Base-by-base conservation (phyloP, 2,329 filamentous ascomycete genomes). In the Colletotrichum sp. region DNA sequence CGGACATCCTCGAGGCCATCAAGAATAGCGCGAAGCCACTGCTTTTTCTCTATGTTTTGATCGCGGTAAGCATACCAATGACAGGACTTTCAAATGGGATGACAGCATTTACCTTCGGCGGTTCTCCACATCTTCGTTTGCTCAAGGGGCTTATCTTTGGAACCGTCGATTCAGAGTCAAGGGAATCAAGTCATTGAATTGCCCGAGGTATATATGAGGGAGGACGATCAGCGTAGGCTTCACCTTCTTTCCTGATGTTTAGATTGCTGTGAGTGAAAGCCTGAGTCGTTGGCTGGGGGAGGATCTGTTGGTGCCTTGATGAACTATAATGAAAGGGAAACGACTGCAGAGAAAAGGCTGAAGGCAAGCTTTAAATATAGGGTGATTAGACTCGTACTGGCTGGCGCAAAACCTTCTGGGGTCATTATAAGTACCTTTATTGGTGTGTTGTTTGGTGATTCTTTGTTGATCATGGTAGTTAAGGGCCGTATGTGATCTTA, bases 401-500 rank as follows among this genome's bases (percentile, higher is more conserved):
- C 32, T 34, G 13, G 32, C 32, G 32, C 13, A 34, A 34, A 34
- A 34, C 32, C 32, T 34, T 34, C 32, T 34, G 1, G 6, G 13
- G 32, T 7, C 13, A 15, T 34, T 34, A 0, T 34, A 2, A 34
- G 32, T 34, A 34, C 32, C 13, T 34, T 34, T 34, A 2, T 34
- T 34, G 6, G 32, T 34, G 32, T 34, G 7, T 34, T 34, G 13
- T 34, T 34, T 34, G 13, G 32, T 34, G 13, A 1, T 0, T 34
- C 13, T 34, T 34, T 34, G 32, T 34, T 34, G 32, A 15, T 34
- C 0, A 0, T 34, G 13, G 1, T 34, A 1, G 32, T 34, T 34
- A 34, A 34, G 0, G 0, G 12, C 32, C 0, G 13, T 34, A 0
- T 34, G 13, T 0, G 3, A 34, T 34, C 32, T 34, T 0, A 34